phyloP scores from a whole-genome alignment of 345 rosid genomes.

The Ceriops decandra region DNA sequence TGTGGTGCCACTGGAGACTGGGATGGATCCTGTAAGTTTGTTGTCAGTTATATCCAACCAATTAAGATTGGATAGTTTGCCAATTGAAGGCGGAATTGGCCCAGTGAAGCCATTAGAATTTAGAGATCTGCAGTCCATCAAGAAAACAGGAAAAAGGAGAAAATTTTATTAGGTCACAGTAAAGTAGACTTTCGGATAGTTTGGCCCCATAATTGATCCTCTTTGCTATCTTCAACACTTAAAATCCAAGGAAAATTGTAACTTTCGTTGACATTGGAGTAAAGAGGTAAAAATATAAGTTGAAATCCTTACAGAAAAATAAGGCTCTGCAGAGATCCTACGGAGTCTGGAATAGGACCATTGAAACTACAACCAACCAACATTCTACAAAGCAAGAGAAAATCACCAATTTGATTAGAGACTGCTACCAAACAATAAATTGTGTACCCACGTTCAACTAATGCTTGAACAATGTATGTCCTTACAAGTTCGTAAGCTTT shows the following conservation, averaged over 20 bases:
- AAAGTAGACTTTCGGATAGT: too few species aligned
- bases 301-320: conserved; percentile 48
- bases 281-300: neutral
- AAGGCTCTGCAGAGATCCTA: conserved; percentile 57
- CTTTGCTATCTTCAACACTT: neutral
- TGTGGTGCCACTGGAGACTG: conserved; percentile 60
- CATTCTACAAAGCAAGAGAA: conserved; percentile 38
- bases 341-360: conserved; percentile 62
- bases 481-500: conserved; percentile 70
- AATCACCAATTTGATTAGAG: conserved; percentile 1
- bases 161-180: too few species aligned
- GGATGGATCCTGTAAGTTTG: conserved; percentile 60
- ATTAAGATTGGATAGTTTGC: conserved; percentile 52
- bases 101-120: conserved; percentile 73
- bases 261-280: neutral
- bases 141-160: neutral
- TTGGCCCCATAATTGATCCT: too few species aligned
- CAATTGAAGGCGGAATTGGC: conserved; percentile 66
- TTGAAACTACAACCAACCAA: conserved; percentile 70
- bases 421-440: neutral
- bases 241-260: neutral
- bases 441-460: neutral
- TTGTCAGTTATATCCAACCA: conserved; percentile 92
- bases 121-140: conserved; percentile 52
- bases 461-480: conserved; percentile 1